Conservation (phyloP, 306 rosid genomes). For the Gillenia trifoliata region DNA sequence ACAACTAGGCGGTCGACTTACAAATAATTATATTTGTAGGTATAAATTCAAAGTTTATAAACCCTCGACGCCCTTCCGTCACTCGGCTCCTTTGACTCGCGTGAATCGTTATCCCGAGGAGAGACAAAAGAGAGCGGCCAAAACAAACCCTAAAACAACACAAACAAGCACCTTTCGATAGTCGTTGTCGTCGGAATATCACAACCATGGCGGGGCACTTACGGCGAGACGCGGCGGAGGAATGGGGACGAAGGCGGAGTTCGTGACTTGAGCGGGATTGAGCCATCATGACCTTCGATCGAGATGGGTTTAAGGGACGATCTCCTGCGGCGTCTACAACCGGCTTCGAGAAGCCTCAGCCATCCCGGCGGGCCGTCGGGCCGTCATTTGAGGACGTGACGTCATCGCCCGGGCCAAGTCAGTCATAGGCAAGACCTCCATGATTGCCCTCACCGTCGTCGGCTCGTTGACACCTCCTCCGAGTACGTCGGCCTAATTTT, state of each 20-base stretch:
- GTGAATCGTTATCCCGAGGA: neutral
- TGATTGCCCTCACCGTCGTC: slow-evolving; percentile 96
- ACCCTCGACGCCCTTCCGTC: neutral
- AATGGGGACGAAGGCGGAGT: slow-evolving; percentile 56
- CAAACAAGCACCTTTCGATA: neutral
- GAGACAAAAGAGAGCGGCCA: neutral
- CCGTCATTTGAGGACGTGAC: slow-evolving; percentile 97
- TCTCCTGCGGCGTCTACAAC: slow-evolving; percentile 80
- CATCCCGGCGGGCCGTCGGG: slow-evolving; percentile 87
- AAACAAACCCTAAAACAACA: neutral
- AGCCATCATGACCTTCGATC: slow-evolving; percentile 75
- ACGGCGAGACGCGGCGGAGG: slow-evolving; percentile 1
- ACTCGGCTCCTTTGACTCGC: neutral
- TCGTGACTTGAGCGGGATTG: slow-evolving; percentile 80
- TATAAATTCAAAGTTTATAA: neutral
- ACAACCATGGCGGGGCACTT: neutral
- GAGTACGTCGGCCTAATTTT: slow-evolving; percentile 42
- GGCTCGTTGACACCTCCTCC: slow-evolving; percentile 64
- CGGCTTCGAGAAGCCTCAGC: slow-evolving; percentile 97
- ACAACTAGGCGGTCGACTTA: neutral
- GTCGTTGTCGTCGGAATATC: neutral
- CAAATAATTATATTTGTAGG: too few relatives aligned
- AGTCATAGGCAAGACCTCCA: slow-evolving; percentile 94
- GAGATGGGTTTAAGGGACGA: slow-evolving; percentile 92
- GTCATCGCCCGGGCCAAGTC: slow-evolving; percentile 99